Evolutionary conservation across 2,329 filamentous ascomycete genomes (phyloP).

Genomic region (Gnomoniopsis smithogilvyi): DNA sequence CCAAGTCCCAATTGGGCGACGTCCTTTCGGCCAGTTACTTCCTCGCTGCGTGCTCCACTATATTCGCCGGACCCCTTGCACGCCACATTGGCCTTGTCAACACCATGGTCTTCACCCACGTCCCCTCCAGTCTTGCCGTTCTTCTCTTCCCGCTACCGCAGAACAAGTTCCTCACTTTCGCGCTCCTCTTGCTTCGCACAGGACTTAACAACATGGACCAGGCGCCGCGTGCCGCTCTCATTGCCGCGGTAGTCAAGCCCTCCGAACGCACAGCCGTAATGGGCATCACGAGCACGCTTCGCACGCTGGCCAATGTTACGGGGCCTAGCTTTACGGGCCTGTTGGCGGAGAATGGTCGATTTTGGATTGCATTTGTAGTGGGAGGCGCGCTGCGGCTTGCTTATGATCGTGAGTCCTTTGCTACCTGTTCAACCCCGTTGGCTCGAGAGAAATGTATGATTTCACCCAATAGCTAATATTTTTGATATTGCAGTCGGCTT

Average conservation of each 20-base stretch:
- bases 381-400: constrained; percentile 50
- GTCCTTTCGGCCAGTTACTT: constrained; percentile 54
- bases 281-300: constrained; percentile 61
- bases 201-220: constrained; percentile 69
- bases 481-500: constrained; percentile 38
- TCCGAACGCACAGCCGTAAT: constrained; percentile 67
- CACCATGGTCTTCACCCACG: constrained; percentile 61
- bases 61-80: constrained; percentile 56
- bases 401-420: constrained; percentile 40
- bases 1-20: constrained; percentile 58
- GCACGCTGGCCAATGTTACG: constrained; percentile 55
- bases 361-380: constrained; percentile 61
- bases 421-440: too few species aligned
- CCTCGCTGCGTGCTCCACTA: constrained; percentile 48
- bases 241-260: constrained; percentile 62
- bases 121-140: constrained; percentile 61
- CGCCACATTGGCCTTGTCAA: constrained; percentile 59
- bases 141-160: constrained; percentile 56
- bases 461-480: not conserved
- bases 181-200: constrained; percentile 55
- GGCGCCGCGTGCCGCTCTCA: constrained; percentile 62
- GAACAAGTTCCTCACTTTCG: constrained; percentile 47
- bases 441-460: too few species aligned
- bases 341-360: constrained; percentile 48
- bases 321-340: constrained; percentile 55